Conservation (phyloP, 1,139 yeast genomes). For the Sugiyamaella japonica region DNA sequence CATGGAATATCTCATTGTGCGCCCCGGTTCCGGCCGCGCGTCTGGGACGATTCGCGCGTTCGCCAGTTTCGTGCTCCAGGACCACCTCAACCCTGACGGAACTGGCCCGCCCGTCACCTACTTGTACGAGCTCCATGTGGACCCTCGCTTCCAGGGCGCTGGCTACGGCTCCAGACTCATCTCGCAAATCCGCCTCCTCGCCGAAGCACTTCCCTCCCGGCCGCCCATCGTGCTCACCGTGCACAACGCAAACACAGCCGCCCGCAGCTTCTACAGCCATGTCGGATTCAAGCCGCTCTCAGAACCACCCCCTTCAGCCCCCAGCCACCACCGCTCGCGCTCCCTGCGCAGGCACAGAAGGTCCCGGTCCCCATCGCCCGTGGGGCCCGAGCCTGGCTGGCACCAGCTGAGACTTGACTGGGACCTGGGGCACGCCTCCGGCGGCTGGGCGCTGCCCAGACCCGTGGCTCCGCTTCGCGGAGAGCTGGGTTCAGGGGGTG, state of each 20-base stretch:
- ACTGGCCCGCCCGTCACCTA: constrained; percentile 44
- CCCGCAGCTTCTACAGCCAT: constrained; percentile 32
- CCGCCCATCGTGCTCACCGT: constrained; percentile 32
- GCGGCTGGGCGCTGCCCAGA: neutral
- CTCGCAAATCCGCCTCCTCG: constrained; percentile 23
- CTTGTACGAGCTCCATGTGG: constrained; percentile 56
- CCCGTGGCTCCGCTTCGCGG: neutral
- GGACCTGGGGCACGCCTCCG: neutral
- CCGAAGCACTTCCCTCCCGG: neutral
- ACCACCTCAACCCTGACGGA: constrained; percentile 39
- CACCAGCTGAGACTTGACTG: constrained; percentile 9
- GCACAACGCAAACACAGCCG: constrained; percentile 33
- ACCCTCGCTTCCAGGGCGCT: constrained; percentile 39
- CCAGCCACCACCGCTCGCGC: neutral
- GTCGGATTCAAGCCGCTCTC: constrained; percentile 10
- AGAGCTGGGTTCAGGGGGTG: neutral
- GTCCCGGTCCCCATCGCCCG: constrained; percentile 1
- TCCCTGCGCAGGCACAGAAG: neutral
- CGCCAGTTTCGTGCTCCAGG: constrained; percentile 47
- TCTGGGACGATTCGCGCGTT: constrained; percentile 43
- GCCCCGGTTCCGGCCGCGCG: constrained; percentile 26
- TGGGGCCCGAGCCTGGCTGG: constrained; percentile 15
- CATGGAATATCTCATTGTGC: constrained; percentile 44
- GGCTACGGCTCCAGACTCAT: constrained; percentile 45
- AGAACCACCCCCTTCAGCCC: neutral